Evolutionary conservation across 148 eudicot genomes (phyloP), one percentile per base, ranked within the genome.

Genomic region (Rhododendron vialii): DNA sequence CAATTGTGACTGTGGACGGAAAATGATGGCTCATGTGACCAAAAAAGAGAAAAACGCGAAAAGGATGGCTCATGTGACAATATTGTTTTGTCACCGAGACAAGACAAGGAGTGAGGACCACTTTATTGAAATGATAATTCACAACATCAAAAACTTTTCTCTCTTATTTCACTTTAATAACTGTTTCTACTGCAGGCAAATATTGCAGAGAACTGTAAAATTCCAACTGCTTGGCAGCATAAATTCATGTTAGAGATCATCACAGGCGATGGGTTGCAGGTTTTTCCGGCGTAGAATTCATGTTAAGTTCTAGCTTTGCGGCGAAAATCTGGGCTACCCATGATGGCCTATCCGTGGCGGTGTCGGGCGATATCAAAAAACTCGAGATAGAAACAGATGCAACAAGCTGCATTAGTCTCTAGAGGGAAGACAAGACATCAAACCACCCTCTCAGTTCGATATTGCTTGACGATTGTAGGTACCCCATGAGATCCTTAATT

Each of bases 1-100:
- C 50, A 47, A 9, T 47, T 47, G 50, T 47, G 2, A 47, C 50
- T 7, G 50, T 47, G 50, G 10, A 47, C 10, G 11, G 7, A 55
- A 17, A 55, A 55, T 20, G 61, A 55, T 55, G 61, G 61, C 61
- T 55, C 61, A 14, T 55, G 61, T 55, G 61, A 55, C 18, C 4
- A 55, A 55, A 5, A 43, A 41, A 28, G 50, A 33, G 80, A 84
- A 69, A 84, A 55, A 15, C 50, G 35, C 43, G 89, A 87, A 80
- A 87, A 81, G 57, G 84, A 87, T 84, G 86, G 74, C 74, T 80
- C 86, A 17, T 0, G 55, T 79, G 74, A 73, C 86, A 81, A 84
- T 33, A 84, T 83, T 84, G 84, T 61, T 78, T 65, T 7, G 77
- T 67, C 20, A 63, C 26, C 26, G 71, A 79, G 67, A 69, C 38